Percentiles rank a stretch among this genome's conserved stretches.
Conservation (phyloP, 2,329 filamentous ascomycete species). For the Zymoseptoria crescenta region DNA sequence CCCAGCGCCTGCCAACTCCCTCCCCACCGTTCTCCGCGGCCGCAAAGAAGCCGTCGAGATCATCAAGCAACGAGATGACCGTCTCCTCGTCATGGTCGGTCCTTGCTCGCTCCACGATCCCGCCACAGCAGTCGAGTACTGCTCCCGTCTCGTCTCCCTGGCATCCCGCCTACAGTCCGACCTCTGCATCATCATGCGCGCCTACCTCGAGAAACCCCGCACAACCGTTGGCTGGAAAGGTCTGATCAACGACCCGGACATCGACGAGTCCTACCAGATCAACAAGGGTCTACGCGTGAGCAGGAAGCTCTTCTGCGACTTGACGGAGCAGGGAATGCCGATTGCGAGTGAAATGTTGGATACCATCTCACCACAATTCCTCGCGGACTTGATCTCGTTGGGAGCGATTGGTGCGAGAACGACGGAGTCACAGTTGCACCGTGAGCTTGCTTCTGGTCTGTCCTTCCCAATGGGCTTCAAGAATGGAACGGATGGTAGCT, state of each 20-base stretch:
- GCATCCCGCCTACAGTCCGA: slow-evolving; percentile 74
- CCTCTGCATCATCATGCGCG: slow-evolving; percentile 90
- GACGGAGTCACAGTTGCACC: slow-evolving; percentile 92
- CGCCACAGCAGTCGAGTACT: slow-evolving; percentile 79
- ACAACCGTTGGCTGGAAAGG: slow-evolving; percentile 99
- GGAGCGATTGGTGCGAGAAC: slow-evolving; percentile 94
- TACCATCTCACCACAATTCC: slow-evolving; percentile 96
- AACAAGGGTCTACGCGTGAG: slow-evolving; percentile 94
- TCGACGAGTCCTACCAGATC: slow-evolving; percentile 95
- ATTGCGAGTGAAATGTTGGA: slow-evolving; percentile 98
- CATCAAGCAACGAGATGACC: slow-evolving; percentile 71
- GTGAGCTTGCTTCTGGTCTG: slow-evolving; percentile 87
- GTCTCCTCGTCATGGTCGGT: slow-evolving; percentile 87
- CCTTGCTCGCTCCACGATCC: slow-evolving; percentile 98
- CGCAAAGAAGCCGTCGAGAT: slow-evolving; percentile 63
- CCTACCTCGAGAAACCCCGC: slow-evolving; percentile 96
- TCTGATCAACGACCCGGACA: slow-evolving; percentile 97
- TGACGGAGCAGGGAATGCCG: slow-evolving; percentile 81
- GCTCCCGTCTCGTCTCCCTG: slow-evolving; percentile 64
- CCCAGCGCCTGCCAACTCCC: slow-evolving; percentile 53
- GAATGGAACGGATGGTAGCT: slow-evolving; percentile 91
- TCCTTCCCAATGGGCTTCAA: slow-evolving; percentile 99
- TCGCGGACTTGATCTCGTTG: slow-evolving; percentile 89
- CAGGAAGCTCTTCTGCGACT: slow-evolving; percentile 86
- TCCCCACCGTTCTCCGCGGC: slow-evolving; percentile 63